These are phyloP conservation scores for Syncephalastrum racemosum DNA, from an alignment of 371 early-diverging fungal species.

Conservation along the genomic window DNA sequence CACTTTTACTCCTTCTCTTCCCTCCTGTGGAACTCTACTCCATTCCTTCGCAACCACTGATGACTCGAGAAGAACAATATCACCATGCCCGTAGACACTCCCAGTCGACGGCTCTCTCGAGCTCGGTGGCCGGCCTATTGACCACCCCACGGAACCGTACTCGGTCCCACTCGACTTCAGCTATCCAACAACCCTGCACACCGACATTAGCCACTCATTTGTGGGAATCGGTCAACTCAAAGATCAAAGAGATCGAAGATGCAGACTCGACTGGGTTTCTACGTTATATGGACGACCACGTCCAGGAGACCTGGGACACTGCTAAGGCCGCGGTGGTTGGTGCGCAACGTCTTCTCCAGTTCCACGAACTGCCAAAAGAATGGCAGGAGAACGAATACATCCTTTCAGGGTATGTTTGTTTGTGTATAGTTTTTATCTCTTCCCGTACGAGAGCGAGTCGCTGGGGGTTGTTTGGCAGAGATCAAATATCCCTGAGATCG, in stretches of 20 bases:
- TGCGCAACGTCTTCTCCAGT: constrained; percentile 54
- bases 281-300: constrained; percentile 42
- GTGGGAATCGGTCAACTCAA: constrained; percentile 39
- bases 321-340: constrained; percentile 59
- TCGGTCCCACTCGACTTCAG: constrained; percentile 21
- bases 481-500: constrained; percentile 3
- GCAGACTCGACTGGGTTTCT: constrained; percentile 31
- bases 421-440: constrained; percentile 7
- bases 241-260: constrained; percentile 34
- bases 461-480: too few species aligned
- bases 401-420: constrained; percentile 44
- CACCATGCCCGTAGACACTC: constrained; percentile 22
- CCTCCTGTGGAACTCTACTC: constrained; percentile 4
- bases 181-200: constrained; percentile 8
- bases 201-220: constrained; percentile 37
- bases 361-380: constrained; percentile 64
- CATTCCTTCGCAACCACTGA: constrained; percentile 3
- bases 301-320: constrained; percentile 51
- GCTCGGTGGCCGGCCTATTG: constrained; percentile 8
- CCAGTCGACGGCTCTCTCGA: constrained; percentile 15
- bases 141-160: constrained; percentile 19
- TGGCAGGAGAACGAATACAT: constrained; percentile 73
- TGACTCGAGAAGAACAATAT: constrained; percentile 8
- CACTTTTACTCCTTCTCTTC: background rate
- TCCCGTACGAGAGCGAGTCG: background rate